Evolutionary conservation across 192 early-diverging fungal genomes (phyloP), one percentile per base, ranked within the genome.

Genomic region (Chytriomyces hyalinus): DNA sequence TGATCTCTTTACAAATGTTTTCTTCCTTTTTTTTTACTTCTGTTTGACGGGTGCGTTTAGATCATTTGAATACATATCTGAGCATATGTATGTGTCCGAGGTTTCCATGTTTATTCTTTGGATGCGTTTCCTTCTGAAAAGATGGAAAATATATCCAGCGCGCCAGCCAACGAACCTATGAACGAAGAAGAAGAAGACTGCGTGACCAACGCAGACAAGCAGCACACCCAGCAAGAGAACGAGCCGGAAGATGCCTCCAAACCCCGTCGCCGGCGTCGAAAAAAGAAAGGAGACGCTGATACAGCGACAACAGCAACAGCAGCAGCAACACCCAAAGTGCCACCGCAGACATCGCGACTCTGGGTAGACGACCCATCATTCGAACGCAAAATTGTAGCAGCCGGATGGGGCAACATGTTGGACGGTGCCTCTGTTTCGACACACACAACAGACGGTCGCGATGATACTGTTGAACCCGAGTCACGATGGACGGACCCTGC

Each of bases 341-440:
- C 75, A 10, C 61, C 61, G 17, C 61, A 65, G 22, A 28, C 61
- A 8, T 57, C 61, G 3, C 62, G 61, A 9, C 49, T 76, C 43
- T 76, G 61, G 62, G 49, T 76, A 13, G 75, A 76, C 65, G 75
- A 76, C 28, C 63, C 75, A 6, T 51, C 8, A 2, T 76, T 43
- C 43, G 49, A 24, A 10, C 15, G 8, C 17, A 76, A 45, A 20
- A 49, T 65, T 11, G 24, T 76, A 43, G 47, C 75, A 15, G 75
- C 75, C 9, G 75, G 75, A 36, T 76, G 75, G 75, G 15, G 28
- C 8, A 45, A 2, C 36, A 46, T 15, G 43, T n/a, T 10, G 20
- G 63, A 65, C 50, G 50, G 28, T 57, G 53, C 15, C 15, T n/a
- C 13, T 57, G 53, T 20, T n/a, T 57, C 15, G 0, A 20, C 53